Evolutionary conservation across 176 grass and related monocot species (phyloP).

Genomic region (Aegilops sharonensis): DNA sequence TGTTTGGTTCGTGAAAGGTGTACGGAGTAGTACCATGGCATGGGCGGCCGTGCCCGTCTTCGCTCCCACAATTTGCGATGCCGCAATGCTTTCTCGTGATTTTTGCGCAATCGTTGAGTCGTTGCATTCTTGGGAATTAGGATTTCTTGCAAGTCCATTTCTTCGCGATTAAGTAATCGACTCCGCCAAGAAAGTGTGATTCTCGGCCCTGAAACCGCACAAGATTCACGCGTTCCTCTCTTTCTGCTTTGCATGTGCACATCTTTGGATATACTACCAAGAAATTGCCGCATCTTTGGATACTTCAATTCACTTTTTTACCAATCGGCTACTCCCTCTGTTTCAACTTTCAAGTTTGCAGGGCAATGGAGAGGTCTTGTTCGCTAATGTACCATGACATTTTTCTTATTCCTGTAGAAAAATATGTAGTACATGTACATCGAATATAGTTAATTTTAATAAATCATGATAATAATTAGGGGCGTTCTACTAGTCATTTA

Average conservation of each 20-base stretch:
- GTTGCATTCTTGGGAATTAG: background rate
- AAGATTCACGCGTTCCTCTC: background rate
- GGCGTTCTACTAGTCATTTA: background rate
- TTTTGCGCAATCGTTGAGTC: background rate
- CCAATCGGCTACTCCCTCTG: background rate
- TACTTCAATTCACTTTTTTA: conserved; percentile 3
- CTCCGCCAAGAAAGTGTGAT: background rate
- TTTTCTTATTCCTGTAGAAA: background rate
- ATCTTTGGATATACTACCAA: background rate
- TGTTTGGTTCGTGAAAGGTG: background rate
- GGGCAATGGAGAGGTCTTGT: background rate
- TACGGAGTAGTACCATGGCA: background rate
- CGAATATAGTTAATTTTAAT: background rate
- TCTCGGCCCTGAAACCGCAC: conserved; percentile 1
- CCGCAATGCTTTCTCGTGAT: background rate
- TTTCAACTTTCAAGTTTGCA: background rate
- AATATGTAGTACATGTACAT: background rate
- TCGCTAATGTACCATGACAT: background rate
- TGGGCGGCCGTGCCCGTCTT: background rate
- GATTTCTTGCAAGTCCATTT: background rate
- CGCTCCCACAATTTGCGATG: background rate
- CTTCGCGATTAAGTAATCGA: background rate
- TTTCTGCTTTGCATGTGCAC: background rate
- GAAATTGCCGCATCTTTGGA: background rate
- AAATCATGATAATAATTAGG: conserved; percentile 10